These are phyloP conservation scores for Falciphora oryzae DNA, from an alignment of 2,329 filamentous ascomycete genomes.

Conservation along the genomic window DNA sequence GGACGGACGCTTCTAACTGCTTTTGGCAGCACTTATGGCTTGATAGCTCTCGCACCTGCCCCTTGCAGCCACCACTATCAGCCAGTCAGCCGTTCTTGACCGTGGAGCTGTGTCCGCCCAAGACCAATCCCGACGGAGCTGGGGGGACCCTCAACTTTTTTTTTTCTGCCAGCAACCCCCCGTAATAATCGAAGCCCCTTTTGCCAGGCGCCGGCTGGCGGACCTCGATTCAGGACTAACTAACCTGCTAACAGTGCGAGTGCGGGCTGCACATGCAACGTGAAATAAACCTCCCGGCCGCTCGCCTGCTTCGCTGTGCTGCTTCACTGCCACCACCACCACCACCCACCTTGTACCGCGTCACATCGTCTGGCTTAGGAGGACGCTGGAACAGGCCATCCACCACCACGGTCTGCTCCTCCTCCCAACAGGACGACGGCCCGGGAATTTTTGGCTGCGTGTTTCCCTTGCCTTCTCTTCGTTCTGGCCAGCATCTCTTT, in stretches of 20 bases:
- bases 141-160: conserved; percentile 6
- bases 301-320: background rate
- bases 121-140: conserved; percentile 2
- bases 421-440: background rate
- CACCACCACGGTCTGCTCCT: background rate
- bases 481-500: conserved; percentile 6
- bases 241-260: background rate
- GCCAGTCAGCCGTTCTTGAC: background rate
- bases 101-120: conserved; percentile 3
- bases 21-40: background rate
- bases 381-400: conserved; percentile 1
- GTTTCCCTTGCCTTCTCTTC: conserved; percentile 5
- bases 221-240: conserved; percentile 4
- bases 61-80: conserved; percentile 6
- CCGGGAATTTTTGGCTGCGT: conserved; percentile 4
- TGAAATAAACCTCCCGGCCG: conserved; percentile 3
- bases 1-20: background rate
- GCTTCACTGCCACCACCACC: conserved; percentile 5
- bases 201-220: background rate
- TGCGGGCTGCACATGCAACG: background rate
- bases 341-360: background rate
- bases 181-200: conserved; percentile 6
- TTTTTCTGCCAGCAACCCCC: background rate
- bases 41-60: conserved; percentile 1
- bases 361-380: background rate